These are phyloP conservation scores for Fraxinus floribunda DNA, from an alignment of 305 asterid genomes.

Conservation along the genomic window DNA sequence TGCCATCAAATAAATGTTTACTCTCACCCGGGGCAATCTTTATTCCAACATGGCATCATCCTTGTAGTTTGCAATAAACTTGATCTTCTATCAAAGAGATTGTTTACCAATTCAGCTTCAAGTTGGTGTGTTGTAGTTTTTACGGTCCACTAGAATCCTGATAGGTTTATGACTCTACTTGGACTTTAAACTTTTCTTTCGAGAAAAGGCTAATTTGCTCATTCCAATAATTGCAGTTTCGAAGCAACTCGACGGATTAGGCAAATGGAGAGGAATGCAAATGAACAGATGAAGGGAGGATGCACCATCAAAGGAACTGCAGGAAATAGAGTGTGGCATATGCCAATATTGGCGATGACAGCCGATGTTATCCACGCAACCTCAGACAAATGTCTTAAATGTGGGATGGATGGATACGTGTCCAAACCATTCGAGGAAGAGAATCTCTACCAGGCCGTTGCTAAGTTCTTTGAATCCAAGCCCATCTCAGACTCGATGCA, in stretches of 20 bases:
- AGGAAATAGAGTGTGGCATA: conserved; percentile 45
- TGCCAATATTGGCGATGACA: conserved; percentile 88
- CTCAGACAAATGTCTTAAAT: conserved; percentile 58
- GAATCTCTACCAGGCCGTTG: conserved; percentile 68
- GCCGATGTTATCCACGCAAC: conserved; percentile 90
- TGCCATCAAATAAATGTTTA: background rate
- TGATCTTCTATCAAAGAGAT: background rate
- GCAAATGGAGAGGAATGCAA: conserved; percentile 62
- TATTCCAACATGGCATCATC: background rate
- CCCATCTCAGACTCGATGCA: conserved; percentile 24
- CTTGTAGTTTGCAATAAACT: background rate
- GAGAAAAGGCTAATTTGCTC: conserved; percentile 1
- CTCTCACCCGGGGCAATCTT: background rate
- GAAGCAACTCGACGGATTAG: conserved; percentile 81
- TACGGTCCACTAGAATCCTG: background rate
- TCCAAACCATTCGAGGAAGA: conserved; percentile 88
- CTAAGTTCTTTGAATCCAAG: conserved; percentile 64
- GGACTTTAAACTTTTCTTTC: background rate
- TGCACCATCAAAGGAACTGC: conserved; percentile 23
- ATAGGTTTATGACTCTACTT: background rate
- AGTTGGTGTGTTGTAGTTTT: background rate
- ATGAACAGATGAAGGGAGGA: conserved; percentile 35
- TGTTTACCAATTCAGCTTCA: background rate
- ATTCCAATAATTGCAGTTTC: conserved; percentile 44
- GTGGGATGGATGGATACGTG: conserved; percentile 89